phyloP scores from a whole-genome alignment of 2,329 filamentous ascomycete species.

The Exophiala dermatitidis region DNA sequence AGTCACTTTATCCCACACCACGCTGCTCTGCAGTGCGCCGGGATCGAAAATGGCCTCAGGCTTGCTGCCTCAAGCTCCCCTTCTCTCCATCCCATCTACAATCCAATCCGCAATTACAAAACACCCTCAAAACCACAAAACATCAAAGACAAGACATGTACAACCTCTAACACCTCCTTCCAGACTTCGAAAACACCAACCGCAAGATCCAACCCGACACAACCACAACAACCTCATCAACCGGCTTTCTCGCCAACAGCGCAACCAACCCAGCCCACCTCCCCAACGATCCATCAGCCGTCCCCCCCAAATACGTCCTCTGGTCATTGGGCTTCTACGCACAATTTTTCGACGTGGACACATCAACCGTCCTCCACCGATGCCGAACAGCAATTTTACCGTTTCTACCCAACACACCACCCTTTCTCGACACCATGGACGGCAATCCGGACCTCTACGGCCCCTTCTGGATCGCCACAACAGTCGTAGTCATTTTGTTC shows the following conservation, averaged over 20 bases:
- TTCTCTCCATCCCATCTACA: not conserved
- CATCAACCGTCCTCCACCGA: slow-evolving; percentile 74
- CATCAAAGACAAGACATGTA: too few relatives aligned
- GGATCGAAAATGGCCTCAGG: too few relatives aligned
- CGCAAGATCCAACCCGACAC: slow-evolving; percentile 44
- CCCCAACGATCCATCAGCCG: slow-evolving; percentile 41
- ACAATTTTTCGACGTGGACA: slow-evolving; percentile 98
- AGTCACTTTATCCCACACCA: not conserved
- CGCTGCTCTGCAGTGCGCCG: too few relatives aligned
- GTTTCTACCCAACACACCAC: slow-evolving; percentile 71
- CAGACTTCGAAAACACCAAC: slow-evolving; percentile 60
- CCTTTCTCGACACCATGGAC: slow-evolving; percentile 95
- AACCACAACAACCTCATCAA: slow-evolving; percentile 15
- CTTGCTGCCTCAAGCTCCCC: too few relatives aligned
- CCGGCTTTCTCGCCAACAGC: slow-evolving; percentile 44
- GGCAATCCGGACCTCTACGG: slow-evolving; percentile 96
- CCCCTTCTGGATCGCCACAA: slow-evolving; percentile 97
- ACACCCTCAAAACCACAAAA: not conserved
- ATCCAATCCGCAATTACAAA: not conserved
- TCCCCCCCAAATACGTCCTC: slow-evolving; percentile 71
- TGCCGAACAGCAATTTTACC: slow-evolving; percentile 83
- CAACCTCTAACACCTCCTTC: too few relatives aligned
- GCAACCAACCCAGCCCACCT: slow-evolving; percentile 47
- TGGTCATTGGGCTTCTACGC: slow-evolving; percentile 92
- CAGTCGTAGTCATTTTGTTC: slow-evolving; percentile 91